Evolutionary conservation across 148 eudicot species (phyloP), one percentile per base, ranked within the genome.

Genomic region (Fagopyrum homotropicum): DNA sequence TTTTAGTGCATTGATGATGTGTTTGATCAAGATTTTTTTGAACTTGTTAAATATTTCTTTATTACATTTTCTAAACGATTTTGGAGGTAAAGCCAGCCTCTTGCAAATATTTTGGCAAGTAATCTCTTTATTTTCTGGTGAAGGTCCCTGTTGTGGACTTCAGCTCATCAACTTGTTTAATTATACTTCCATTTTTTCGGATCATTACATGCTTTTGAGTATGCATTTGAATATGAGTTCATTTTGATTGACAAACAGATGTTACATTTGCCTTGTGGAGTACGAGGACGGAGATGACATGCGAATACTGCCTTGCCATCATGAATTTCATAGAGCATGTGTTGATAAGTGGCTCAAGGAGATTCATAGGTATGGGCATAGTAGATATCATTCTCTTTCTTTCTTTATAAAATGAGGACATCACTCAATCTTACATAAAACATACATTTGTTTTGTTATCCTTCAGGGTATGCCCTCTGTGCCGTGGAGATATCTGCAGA

Each of bases 291-390:
- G 97, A 69, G 98, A 95, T 75, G 79, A 75, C 22, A 75, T 92
- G 82, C 84, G 98, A 55, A 77, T 83, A 78, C 80, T 95, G 51
- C 98, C 98, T 46, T 95, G 98, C 83, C 92, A 88, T 78, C 98
- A 95, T 75, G 97, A 95, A 73, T 95, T 92, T 84, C 98, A 95
- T 66, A 83, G 85, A 80, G 76, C 83, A 66, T 95, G 97, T 47
- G 70, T 95, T 44, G 98, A 95, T 81, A 95, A 95, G 86, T 95
- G 98, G 98, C 92, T 95, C 35, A 95, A 95, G 86, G 98, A 95
- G 84, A 88, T 95, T 77, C 98, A 95, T 83, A 92, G 97, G 97
- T 92, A 75, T 45, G 52, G n/a, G 63, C 40, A 35, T 35, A 35
- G 26, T 35, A 4, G 4, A 51, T 64, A 7, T 7, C 40, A 11